A percentile compares a stretch with the other conserved stretches of the same genome.
Conservation (phyloP, 2,329 filamentous ascomycete genomes). For the Nigrospora sphaerica region DNA sequence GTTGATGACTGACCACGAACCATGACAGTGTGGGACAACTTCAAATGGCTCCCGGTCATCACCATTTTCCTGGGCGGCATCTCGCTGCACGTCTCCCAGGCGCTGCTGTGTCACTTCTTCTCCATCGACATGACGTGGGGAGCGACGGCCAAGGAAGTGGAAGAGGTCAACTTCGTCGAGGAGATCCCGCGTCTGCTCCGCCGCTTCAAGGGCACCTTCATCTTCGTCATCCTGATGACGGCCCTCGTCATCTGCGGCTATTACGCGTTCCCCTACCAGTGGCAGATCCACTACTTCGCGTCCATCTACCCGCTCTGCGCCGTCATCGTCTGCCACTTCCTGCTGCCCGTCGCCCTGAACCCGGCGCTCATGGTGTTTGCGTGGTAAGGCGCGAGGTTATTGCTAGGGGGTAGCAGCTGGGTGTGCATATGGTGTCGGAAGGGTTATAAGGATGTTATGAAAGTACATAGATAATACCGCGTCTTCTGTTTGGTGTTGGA, state of each 20-base stretch:
- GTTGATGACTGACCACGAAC: neutral
- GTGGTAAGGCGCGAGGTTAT: slow-evolving; percentile 31
- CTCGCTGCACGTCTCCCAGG: slow-evolving; percentile 32
- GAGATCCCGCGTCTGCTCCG: slow-evolving; percentile 21
- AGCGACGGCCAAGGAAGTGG: slow-evolving; percentile 24
- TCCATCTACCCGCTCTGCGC: slow-evolving; percentile 52
- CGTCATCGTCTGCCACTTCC: slow-evolving; percentile 46
- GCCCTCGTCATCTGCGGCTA: slow-evolving; percentile 20
- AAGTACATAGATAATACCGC: neutral
- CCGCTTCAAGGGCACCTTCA: slow-evolving; percentile 24
- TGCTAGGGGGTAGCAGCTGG: neutral
- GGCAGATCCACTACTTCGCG: slow-evolving; percentile 50
- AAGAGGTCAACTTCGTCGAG: slow-evolving; percentile 24
- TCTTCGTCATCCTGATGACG: slow-evolving; percentile 16
- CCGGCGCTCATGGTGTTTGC: slow-evolving; percentile 58
- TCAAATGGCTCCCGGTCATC: slow-evolving; percentile 39
- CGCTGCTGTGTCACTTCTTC: slow-evolving; percentile 33
- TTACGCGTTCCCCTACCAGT: slow-evolving; percentile 27
- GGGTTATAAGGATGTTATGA: neutral
- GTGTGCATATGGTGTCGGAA: neutral
- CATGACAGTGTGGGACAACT: slow-evolving; percentile 39
- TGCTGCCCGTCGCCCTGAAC: slow-evolving; percentile 53
- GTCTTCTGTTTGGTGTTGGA: neutral
- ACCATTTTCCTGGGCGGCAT: slow-evolving; percentile 35
- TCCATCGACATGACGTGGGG: slow-evolving; percentile 32